phyloP scores from a whole-genome alignment of 2,329 filamentous ascomycete species.

The Decorospora gaudefroyi region DNA sequence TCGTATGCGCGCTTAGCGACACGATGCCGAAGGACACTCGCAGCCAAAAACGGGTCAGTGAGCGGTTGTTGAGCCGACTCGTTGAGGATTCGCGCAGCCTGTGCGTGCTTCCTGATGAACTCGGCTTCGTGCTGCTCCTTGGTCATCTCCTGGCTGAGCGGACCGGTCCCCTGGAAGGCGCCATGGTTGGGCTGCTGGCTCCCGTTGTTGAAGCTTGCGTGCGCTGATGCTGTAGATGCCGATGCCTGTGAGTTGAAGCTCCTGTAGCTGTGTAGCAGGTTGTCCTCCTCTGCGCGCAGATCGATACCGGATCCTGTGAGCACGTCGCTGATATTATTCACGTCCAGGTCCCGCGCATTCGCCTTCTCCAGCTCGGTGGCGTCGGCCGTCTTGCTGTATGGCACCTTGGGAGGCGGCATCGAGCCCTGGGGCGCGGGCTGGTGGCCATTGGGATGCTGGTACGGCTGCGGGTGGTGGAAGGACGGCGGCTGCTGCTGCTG shows the following conservation, averaged over 20 bases:
- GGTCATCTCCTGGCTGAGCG: constrained; percentile 61
- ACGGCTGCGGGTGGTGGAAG: constrained; percentile 60
- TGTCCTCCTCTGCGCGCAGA: constrained; percentile 82
- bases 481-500: constrained; percentile 42
- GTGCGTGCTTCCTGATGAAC: constrained; percentile 67
- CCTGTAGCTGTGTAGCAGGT: constrained; percentile 70
- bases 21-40: constrained; percentile 60
- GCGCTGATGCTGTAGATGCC: constrained; percentile 44
- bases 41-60: constrained; percentile 71
- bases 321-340: constrained; percentile 81
- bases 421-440: constrained; percentile 40
- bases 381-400: constrained; percentile 54
- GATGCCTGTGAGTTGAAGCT: constrained; percentile 50
- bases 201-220: constrained; percentile 54
- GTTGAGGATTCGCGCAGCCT: constrained; percentile 65
- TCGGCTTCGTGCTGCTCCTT: constrained; percentile 69
- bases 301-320: constrained; percentile 85
- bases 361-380: constrained; percentile 55
- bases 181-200: constrained; percentile 46
- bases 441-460: constrained; percentile 37
- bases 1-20: constrained; percentile 63
- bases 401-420: constrained; percentile 68
- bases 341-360: constrained; percentile 60
- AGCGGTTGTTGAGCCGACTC: constrained; percentile 69
- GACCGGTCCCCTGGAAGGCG: constrained; percentile 48